A percentile compares a stretch with the other conserved stretches of the same genome.
Evolutionary conservation across 208 protist species (phyloP).

Genomic region (Leishmania arabica): DNA sequence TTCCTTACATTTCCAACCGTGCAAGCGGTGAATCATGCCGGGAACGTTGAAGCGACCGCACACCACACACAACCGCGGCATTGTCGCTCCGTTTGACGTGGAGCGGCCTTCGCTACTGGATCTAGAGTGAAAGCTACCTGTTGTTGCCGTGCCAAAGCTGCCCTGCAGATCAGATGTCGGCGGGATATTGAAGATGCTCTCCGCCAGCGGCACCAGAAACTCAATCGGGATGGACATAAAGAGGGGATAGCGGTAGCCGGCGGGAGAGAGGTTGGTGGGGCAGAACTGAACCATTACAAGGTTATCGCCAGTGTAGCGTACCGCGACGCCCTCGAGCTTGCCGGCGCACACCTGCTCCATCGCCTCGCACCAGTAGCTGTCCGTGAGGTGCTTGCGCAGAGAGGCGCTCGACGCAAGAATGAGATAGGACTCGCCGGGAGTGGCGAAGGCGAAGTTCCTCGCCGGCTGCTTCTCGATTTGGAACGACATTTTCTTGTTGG

Average conservation of each 20-base stretch:
- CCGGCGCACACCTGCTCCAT: conserved; percentile 91
- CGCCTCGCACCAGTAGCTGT: conserved; percentile 91
- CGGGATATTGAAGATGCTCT: conserved; percentile 25
- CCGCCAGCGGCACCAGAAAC: conserved; percentile 72
- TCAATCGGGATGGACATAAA: conserved; percentile 91
- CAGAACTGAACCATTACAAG: conserved; percentile 88
- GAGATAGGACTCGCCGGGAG: conserved; percentile 69
- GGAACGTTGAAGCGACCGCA: conserved; percentile 84
- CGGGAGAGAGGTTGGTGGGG: conserved; percentile 62
- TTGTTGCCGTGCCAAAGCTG: conserved; percentile 44
- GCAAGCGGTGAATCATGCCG: conserved; percentile 61
- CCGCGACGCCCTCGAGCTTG: conserved; percentile 76
- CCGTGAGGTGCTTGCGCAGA: conserved; percentile 77
- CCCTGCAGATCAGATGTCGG: conserved; percentile 28
- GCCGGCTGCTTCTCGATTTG: conserved; percentile 27
- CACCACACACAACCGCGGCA: conserved; percentile 81
- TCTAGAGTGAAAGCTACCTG: conserved; percentile 38
- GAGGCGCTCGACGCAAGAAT: conserved; percentile 75
- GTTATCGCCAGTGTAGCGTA: conserved; percentile 89
- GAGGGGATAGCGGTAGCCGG: conserved; percentile 87
- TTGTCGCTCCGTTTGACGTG: not conserved
- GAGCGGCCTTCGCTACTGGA: conserved; percentile 30
- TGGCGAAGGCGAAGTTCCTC: conserved; percentile 63
- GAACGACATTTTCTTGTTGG: conserved; percentile 39
- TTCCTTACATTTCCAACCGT: conserved; percentile 88